Percentiles rank a stretch among this genome's conserved stretches.
Evolutionary conservation across 805 yeast genomes (phyloP).

Genomic region (Candida succiphila): DNA sequence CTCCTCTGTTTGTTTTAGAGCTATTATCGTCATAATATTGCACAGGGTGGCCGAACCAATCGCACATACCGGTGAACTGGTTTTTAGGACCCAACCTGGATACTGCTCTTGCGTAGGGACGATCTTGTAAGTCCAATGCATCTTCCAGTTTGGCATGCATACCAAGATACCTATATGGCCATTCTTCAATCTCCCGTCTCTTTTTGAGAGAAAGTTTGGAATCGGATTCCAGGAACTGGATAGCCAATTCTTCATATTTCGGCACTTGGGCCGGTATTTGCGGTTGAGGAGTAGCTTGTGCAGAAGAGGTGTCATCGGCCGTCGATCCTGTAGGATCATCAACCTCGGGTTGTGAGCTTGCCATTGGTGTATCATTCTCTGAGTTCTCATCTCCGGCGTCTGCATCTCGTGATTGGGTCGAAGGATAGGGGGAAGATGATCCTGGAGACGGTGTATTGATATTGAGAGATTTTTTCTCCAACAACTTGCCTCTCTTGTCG

Average conservation of each 20-base stretch:
- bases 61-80: constrained; percentile 58
- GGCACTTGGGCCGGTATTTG: constrained; percentile 34
- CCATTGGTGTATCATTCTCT: constrained; percentile 1
- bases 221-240: constrained; percentile 41
- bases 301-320: constrained; percentile 1
- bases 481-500: constrained; percentile 25
- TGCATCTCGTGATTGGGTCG: too few species aligned
- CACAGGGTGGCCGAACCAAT: constrained; percentile 56
- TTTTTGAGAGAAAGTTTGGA: constrained; percentile 27
- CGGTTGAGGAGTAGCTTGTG: constrained; percentile 2
- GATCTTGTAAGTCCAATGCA: constrained; percentile 64
- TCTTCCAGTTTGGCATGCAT: constrained; percentile 67
- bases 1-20: constrained; percentile 12
- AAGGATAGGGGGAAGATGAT: not conserved
- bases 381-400: constrained; percentile 1
- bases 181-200: constrained; percentile 53
- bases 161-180: constrained; percentile 78
- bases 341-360: constrained; percentile 1
- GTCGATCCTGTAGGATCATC: not conserved
- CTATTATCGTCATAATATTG: constrained; percentile 45
- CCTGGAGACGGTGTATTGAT: too few species aligned
- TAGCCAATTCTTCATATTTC: constrained; percentile 47
- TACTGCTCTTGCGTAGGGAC: constrained; percentile 74
- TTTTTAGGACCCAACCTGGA: constrained; percentile 67
- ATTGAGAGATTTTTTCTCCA: constrained; percentile 6